These are phyloP conservation scores for Juglanconis sp. DNA, from an alignment of 2,329 filamentous ascomycete genomes.

Conservation along the genomic window DNA sequence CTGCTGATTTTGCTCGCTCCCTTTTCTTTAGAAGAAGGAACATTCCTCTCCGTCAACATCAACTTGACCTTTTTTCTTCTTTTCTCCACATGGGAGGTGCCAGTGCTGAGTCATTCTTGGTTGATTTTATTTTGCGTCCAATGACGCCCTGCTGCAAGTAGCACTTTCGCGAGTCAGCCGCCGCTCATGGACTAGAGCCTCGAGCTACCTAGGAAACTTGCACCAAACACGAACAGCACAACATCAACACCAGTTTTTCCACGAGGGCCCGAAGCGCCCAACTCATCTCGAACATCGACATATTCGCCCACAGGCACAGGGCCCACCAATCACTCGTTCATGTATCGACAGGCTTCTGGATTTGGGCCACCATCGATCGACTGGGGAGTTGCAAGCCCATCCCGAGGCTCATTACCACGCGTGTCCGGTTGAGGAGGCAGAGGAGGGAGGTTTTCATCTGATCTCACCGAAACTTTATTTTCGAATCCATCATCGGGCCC, in stretches of 20 bases:
- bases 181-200: too few species aligned
- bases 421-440: neutral
- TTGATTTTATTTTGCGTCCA: too few species aligned
- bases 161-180: too few species aligned
- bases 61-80: too few species aligned
- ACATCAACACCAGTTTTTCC: neutral
- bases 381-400: slow-evolving; percentile 22
- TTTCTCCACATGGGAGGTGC: too few species aligned
- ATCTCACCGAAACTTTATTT: too few species aligned
- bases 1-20: neutral
- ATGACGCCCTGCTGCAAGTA: neutral
- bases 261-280: neutral
- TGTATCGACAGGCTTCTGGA: slow-evolving; percentile 20
- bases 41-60: too few species aligned
- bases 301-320: neutral
- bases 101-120: too few species aligned
- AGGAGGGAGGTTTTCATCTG: neutral
- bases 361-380: slow-evolving; percentile 24
- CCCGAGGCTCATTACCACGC: neutral
- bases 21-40: too few species aligned
- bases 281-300: neutral
- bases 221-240: neutral
- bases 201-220: too few species aligned
- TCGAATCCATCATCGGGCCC: neutral
- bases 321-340: slow-evolving; percentile 15